phyloP scores from a whole-genome alignment of 2,329 filamentous ascomycete species.

The Metarhizium album region DNA sequence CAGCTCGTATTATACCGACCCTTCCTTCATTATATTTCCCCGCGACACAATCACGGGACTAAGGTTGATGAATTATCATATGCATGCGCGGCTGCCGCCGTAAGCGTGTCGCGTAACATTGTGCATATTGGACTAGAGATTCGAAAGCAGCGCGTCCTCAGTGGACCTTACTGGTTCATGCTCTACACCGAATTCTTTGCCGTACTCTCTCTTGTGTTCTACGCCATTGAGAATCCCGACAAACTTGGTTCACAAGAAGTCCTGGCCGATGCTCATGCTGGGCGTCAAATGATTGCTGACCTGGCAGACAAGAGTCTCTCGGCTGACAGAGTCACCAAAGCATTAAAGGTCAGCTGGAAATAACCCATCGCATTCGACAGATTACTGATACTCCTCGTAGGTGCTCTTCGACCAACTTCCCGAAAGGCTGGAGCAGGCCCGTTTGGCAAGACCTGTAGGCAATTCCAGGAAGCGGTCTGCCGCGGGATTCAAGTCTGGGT shows the following conservation, averaged over 20 bases:
- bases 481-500: constrained; percentile 27
- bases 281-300: constrained; percentile 69
- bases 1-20: constrained; percentile 76
- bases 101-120: constrained; percentile 59
- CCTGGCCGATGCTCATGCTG: constrained; percentile 73
- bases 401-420: constrained; percentile 76
- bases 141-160: constrained; percentile 61
- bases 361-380: neutral
- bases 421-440: constrained; percentile 50
- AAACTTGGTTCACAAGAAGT: constrained; percentile 68
- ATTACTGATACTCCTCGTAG: constrained; percentile 30
- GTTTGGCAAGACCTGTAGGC: constrained; percentile 19
- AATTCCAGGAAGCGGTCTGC: constrained; percentile 47
- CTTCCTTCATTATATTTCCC: constrained; percentile 74
- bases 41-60: constrained; percentile 42
- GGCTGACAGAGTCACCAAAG: constrained; percentile 72
- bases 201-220: constrained; percentile 69
- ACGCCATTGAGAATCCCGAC: constrained; percentile 68
- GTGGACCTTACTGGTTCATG: constrained; percentile 79
- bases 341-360: constrained; percentile 53
- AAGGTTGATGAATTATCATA: constrained; percentile 67
- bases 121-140: constrained; percentile 73
- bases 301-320: constrained; percentile 78
- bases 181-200: constrained; percentile 78
- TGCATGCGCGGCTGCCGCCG: constrained; percentile 54